A percentile compares a stretch with the other conserved stretches of the same genome.
These are phyloP conservation scores for Cladosporium austrohemisphaericum DNA, from an alignment of 2,329 filamentous ascomycete species.

Conservation along the genomic window DNA sequence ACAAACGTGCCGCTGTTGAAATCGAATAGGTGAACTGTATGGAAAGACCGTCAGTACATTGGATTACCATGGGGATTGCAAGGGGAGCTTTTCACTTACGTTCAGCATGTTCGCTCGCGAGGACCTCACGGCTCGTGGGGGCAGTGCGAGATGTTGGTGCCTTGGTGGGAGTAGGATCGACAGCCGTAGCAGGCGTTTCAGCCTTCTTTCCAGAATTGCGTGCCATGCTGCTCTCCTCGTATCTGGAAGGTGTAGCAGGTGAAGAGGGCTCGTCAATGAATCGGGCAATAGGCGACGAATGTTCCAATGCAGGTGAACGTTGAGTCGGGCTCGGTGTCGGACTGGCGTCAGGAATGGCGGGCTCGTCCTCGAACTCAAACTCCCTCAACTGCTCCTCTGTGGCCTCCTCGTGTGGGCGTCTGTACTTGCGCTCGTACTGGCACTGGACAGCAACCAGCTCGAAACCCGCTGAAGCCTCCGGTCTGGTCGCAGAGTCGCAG, in stretches of 20 bases:
- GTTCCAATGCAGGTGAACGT: slow-evolving; percentile 30
- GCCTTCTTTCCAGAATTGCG: slow-evolving; percentile 28
- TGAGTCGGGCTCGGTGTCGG: slow-evolving; percentile 50
- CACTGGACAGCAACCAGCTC: slow-evolving; percentile 82
- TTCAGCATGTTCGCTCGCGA: slow-evolving; percentile 74
- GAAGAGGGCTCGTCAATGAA: slow-evolving; percentile 4
- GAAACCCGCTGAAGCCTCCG: slow-evolving; percentile 73
- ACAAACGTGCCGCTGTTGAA: slow-evolving; percentile 83
- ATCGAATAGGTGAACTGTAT: slow-evolving; percentile 76
- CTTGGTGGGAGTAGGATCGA: slow-evolving; percentile 46
- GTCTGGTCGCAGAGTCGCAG: slow-evolving; percentile 70
- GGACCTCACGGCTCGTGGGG: slow-evolving; percentile 67
- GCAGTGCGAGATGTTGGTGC: slow-evolving; percentile 58
- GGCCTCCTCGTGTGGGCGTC: slow-evolving; percentile 72
- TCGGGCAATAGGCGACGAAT: neutral
- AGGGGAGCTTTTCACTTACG: slow-evolving; percentile 22
- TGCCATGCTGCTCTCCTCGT: slow-evolving; percentile 27
- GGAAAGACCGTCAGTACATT: neutral
- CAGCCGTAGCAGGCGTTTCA: slow-evolving; percentile 34
- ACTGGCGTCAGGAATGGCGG: slow-evolving; percentile 58
- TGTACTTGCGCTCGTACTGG: slow-evolving; percentile 95
- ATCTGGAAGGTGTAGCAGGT: slow-evolving; percentile 12
- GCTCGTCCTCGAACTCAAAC: slow-evolving; percentile 70
- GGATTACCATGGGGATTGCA: neutral
- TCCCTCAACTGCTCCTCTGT: slow-evolving; percentile 75